These are phyloP conservation scores for Wickerhamiella shivajii DNA, from an alignment of 805 yeast species.

Conservation along the genomic window DNA sequence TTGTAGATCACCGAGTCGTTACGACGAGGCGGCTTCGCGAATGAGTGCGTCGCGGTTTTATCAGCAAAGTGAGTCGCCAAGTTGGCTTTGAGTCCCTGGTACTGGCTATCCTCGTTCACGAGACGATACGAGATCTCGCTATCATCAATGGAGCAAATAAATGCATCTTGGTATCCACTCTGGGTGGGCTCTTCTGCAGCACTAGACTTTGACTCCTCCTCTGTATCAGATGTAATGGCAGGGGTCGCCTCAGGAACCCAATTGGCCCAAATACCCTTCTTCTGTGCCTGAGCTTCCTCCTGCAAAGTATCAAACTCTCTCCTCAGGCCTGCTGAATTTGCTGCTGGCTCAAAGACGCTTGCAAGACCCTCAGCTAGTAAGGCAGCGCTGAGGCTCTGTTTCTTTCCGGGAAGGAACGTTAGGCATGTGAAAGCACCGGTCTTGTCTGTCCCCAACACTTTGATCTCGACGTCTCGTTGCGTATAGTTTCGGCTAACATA, in stretches of 20 bases:
- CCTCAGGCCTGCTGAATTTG: conserved; percentile 40
- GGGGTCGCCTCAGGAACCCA: conserved; percentile 29
- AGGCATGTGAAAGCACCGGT: conserved; percentile 73
- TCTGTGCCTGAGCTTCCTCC: conserved; percentile 38
- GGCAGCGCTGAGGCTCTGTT: conserved; percentile 31
- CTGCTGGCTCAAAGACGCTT: conserved; percentile 49
- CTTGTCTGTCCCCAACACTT: conserved; percentile 55
- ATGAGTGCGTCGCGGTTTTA: conserved; percentile 18
- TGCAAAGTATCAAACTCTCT: conserved; percentile 46
- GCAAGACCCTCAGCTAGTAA: conserved; percentile 51
- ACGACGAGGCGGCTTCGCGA: conserved; percentile 29
- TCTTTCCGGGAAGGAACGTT: conserved; percentile 32
- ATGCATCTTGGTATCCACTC: conserved; percentile 25
- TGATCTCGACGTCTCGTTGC: conserved; percentile 63
- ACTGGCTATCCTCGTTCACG: conserved; percentile 12
- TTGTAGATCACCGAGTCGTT: conserved; percentile 45
- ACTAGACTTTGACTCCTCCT: conserved; percentile 13
- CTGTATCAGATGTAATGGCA: conserved; percentile 11
- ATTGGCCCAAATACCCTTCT: conserved; percentile 54
- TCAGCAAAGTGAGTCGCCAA: conserved; percentile 21
- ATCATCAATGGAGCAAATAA: conserved; percentile 20
- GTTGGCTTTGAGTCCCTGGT: conserved; percentile 16
- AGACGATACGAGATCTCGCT: conserved; percentile 17
- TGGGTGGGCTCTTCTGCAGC: conserved; percentile 12
- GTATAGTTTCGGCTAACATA: conserved; percentile 39